These are phyloP conservation scores for Myrmaecium sp. DNA, from an alignment of 2,329 filamentous ascomycete species.

Conservation along the genomic window DNA sequence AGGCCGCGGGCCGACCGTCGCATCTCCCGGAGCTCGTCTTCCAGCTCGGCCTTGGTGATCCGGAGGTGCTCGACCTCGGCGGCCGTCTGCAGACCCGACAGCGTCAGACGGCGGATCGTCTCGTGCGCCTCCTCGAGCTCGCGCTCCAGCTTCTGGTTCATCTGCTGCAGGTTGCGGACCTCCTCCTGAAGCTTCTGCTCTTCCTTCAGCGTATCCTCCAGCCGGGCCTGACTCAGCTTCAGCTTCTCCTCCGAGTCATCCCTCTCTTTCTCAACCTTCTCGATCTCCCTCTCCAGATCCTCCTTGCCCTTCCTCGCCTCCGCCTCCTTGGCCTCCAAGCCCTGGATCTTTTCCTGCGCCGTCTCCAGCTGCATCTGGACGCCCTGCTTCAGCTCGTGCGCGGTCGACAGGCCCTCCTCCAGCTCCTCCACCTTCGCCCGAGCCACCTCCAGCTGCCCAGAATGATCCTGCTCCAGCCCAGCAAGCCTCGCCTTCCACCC, in stretches of 20 bases:
- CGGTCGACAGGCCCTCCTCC: slow-evolving; percentile 8
- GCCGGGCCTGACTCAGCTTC: slow-evolving; percentile 7
- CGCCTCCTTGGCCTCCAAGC: slow-evolving; percentile 9
- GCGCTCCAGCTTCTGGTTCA: slow-evolving; percentile 3
- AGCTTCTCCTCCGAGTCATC: slow-evolving; percentile 10
- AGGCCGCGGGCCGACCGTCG: slow-evolving; percentile 9
- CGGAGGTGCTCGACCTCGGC: slow-evolving; percentile 11
- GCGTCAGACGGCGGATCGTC: slow-evolving; percentile 3
- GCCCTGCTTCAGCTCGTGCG: too few relatives aligned
- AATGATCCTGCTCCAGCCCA: too few relatives aligned
- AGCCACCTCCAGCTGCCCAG: too few relatives aligned
- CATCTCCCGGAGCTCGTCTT: slow-evolving; percentile 10
- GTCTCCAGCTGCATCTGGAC: too few relatives aligned
- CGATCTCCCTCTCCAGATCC: slow-evolving; percentile 6
- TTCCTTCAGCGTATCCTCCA: slow-evolving; percentile 9
- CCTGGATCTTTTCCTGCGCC: slow-evolving; percentile 11
- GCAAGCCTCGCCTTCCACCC: too few relatives aligned
- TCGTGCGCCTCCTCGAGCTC: slow-evolving; percentile 4
- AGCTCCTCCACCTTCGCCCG: too few relatives aligned
- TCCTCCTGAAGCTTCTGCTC: slow-evolving; percentile 9
- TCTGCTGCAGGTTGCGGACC: slow-evolving; percentile 3
- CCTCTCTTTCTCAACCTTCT: slow-evolving; percentile 11
- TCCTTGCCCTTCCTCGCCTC: slow-evolving; percentile 4
- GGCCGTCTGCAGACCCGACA: slow-evolving; percentile 4
- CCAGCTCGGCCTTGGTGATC: slow-evolving; percentile 8